phyloP scores from a whole-genome alignment of 2,329 filamentous ascomycete genomes.

The Massarina eburnea region DNA sequence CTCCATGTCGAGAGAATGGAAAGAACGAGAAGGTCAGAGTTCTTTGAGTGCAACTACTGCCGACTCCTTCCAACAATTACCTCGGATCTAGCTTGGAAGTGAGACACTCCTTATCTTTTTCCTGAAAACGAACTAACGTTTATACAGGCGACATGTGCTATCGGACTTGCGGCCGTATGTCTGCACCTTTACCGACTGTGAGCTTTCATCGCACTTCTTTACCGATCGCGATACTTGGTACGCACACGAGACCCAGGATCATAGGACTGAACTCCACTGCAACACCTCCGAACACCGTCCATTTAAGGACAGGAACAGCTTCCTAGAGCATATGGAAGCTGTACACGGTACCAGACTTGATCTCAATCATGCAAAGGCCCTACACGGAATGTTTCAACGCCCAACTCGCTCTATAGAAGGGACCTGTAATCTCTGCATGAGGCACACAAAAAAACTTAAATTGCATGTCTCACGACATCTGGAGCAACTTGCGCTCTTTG shows the following conservation, averaged over 20 bases:
- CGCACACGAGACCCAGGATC: constrained; percentile 6
- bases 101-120: neutral
- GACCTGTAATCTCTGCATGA: neutral
- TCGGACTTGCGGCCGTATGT: constrained; percentile 10
- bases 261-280: constrained; percentile 6
- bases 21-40: constrained; percentile 1
- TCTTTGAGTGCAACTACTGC: constrained; percentile 13
- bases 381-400: neutral
- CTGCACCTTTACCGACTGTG: constrained; percentile 6
- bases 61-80: constrained; percentile 4
- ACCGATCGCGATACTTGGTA: constrained; percentile 7
- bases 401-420: neutral
- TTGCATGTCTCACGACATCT: constrained; percentile 1
- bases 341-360: neutral
- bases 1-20: neutral
- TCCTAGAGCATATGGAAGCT: constrained; percentile 8
- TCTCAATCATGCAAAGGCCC: neutral
- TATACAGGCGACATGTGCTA: constrained; percentile 3
- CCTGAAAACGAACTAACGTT: neutral
- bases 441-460: constrained; percentile 2
- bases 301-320: neutral
- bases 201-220: constrained; percentile 8
- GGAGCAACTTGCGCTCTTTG: constrained; percentile 2
- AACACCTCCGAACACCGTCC: constrained; percentile 7
- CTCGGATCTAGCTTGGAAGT: constrained; percentile 3